phyloP scores from a whole-genome alignment of 163 green algal genomes.

The Scenedesmus sp. region DNA sequence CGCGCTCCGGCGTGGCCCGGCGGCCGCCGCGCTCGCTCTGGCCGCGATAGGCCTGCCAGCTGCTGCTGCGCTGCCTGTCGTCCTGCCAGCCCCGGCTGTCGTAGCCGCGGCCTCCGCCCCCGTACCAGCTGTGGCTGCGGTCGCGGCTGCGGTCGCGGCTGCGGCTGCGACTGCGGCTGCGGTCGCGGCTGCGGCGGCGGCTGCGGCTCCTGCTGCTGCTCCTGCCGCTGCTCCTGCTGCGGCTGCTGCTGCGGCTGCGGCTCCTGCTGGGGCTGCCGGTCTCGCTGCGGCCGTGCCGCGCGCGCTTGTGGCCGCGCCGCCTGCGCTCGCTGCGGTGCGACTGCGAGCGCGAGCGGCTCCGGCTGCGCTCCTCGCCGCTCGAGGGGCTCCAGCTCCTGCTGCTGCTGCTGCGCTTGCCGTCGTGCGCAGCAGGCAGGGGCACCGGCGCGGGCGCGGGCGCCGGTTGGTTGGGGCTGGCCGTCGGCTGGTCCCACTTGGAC shows the following conservation, averaged over 20 bases:
- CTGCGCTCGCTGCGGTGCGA: not conserved
- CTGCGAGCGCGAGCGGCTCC: not conserved
- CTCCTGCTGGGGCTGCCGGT: too few species aligned
- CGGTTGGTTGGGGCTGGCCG: too few species aligned
- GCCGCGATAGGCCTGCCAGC: not conserved
- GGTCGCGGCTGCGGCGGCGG: not conserved
- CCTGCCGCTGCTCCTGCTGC: constrained; percentile 1
- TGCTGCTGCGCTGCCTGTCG: not conserved
- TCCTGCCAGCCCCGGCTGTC: not conserved
- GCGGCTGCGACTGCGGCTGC: not conserved
- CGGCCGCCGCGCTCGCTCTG: not conserved
- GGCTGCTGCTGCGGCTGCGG: not conserved
- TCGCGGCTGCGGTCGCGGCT: not conserved
- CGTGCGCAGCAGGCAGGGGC: too few species aligned
- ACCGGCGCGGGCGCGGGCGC: too few species aligned
- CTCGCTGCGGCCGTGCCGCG: too few species aligned
- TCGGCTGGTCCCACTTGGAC: too few species aligned
- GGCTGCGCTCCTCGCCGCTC: not conserved
- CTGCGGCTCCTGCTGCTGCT: not conserved
- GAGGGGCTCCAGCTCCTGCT: not conserved
- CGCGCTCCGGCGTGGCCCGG: not conserved
- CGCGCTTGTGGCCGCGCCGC: not conserved
- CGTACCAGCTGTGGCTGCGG: not conserved
- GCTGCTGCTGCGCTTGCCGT: not conserved
- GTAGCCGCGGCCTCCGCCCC: not conserved